Evolutionary conservation across 257 asterid species (phyloP).

Genomic region (Fraxinus pennsylvanica): DNA sequence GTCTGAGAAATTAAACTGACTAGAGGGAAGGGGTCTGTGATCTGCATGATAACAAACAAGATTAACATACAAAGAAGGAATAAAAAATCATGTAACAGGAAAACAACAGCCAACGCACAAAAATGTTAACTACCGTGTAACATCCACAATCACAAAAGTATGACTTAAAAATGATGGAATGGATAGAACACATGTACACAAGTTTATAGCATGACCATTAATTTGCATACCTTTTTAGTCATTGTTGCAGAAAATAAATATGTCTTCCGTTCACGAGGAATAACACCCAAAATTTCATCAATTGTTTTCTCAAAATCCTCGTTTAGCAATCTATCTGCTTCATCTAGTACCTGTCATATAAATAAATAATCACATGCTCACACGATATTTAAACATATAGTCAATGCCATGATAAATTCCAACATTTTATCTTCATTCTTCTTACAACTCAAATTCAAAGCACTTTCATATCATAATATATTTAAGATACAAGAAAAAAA

Average conservation of each 20-base stretch:
- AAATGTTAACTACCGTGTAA: not conserved
- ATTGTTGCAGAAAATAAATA: slow-evolving; percentile 95
- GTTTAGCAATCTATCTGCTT: slow-evolving; percentile 87
- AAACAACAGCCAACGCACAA: not conserved
- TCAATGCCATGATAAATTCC: not conserved
- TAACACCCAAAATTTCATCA: slow-evolving; percentile 66
- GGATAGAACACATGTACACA: not conserved
- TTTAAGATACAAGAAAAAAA: not conserved
- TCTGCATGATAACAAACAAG: not conserved
- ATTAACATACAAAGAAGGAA: not conserved
- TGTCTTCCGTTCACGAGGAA: slow-evolving; percentile 84
- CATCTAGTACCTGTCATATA: slow-evolving; percentile 75
- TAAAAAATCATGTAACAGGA: not conserved
- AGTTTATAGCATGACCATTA: not conserved
- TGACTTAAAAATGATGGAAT: not conserved
- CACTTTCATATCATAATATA: not conserved
- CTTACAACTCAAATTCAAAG: not conserved
- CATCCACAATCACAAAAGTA: not conserved
- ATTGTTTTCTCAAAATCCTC: slow-evolving; percentile 86
- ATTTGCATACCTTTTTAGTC: slow-evolving; percentile 71
- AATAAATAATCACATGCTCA: not conserved
- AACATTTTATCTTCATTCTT: not conserved
- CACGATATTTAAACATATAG: not conserved
- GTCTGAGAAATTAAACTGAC: not conserved
- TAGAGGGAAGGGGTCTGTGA: not conserved